phyloP scores from a whole-genome alignment of 331 rosid genomes.

The Dryas integrifolia region DNA sequence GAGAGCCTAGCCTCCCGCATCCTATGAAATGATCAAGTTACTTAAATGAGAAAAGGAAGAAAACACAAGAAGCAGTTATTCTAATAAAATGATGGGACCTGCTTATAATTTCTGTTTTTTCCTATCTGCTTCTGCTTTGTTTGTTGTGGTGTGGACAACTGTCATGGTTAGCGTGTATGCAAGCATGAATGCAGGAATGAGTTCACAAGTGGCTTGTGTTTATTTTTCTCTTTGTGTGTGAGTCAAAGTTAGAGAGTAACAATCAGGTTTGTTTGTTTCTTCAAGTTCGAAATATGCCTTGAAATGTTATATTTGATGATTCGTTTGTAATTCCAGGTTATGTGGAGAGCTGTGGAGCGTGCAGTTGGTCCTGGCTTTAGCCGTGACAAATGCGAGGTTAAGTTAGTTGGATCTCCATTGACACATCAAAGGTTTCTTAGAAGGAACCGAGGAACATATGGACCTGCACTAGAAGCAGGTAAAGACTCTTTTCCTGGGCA shows the following conservation, averaged over 20 bases:
- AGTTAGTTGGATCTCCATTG: conserved; percentile 77
- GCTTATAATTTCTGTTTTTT: no score
- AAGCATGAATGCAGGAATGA: no score
- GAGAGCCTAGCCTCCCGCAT: not conserved
- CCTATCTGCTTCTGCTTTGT: no score
- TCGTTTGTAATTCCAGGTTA: conserved; percentile 36
- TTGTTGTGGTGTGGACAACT: no score
- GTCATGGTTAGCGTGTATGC: no score
- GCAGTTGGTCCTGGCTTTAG: conserved; percentile 69
- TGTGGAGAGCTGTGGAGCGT: conserved; percentile 93
- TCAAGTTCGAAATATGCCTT: no score
- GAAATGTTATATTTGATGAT: not conserved
- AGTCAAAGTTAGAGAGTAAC: no score
- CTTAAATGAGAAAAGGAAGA: not conserved
- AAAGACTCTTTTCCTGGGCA: conserved; percentile 66
- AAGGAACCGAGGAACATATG: conserved; percentile 80
- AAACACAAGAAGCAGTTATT: not conserved
- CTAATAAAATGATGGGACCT: no score
- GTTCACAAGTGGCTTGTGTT: no score
- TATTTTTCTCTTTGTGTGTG: no score
- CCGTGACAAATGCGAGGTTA: conserved; percentile 85
- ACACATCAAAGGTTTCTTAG: conserved; percentile 82
- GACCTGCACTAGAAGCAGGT: conserved; percentile 79
- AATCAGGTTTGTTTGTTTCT: no score
- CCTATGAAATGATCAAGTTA: not conserved